phyloP scores from a whole-genome alignment of 345 rosid species.

The Citrus maxima region DNA sequence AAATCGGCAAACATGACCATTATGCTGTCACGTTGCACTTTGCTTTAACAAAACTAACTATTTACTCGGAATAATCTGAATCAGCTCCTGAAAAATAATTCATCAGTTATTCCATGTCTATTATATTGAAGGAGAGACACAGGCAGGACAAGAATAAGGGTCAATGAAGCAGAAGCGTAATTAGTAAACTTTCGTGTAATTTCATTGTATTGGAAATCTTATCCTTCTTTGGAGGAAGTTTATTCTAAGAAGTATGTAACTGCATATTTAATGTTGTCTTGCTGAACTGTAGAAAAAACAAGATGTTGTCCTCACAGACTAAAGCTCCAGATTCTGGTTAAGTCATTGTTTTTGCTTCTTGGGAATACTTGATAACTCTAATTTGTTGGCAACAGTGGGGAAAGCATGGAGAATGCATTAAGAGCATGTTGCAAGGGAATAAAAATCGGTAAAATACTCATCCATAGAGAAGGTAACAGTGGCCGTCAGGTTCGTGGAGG shows the following conservation, averaged over 20 bases:
- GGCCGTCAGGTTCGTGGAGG: slow-evolving; percentile 70
- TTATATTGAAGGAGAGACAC: neutral
- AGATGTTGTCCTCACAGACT: neutral
- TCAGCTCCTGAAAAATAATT: neutral
- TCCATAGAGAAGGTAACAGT: slow-evolving; percentile 65
- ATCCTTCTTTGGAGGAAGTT: no score
- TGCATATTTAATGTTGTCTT: neutral
- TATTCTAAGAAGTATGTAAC: no score
- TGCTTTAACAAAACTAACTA: neutral
- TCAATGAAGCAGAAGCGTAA: neutral
- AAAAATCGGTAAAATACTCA: slow-evolving; percentile 86
- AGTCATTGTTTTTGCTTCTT: neutral
- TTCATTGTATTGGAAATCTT: neutral
- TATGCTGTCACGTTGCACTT: neutral
- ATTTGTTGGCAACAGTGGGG: slow-evolving; percentile 54
- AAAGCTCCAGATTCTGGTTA: neutral
- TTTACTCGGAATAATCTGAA: neutral
- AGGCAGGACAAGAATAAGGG: no score
- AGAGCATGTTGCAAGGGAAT: slow-evolving; percentile 95
- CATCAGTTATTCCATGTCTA: neutral
- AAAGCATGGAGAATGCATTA: slow-evolving; percentile 95
- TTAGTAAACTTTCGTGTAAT: neutral
- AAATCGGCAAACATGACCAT: neutral
- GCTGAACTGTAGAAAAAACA: neutral
- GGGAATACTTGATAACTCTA: neutral